These are phyloP conservation scores for Rhodofomes roseus DNA, from an alignment of 1,284 basidiomycete genomes.

Conservation along the genomic window DNA sequence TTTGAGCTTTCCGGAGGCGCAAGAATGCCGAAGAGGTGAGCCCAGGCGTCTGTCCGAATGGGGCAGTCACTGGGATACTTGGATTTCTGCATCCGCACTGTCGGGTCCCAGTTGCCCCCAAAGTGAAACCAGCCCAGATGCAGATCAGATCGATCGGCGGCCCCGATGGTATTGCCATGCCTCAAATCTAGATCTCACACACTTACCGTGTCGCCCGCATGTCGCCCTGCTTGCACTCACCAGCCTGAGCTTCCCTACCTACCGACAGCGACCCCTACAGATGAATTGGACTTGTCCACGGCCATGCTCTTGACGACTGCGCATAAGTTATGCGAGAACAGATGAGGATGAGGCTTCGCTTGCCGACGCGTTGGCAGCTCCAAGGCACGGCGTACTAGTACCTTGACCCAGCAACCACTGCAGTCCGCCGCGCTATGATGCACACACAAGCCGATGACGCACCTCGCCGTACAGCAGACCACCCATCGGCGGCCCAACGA, in stretches of 20 bases:
- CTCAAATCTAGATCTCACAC: not conserved
- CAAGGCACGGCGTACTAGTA: constrained; percentile 1
- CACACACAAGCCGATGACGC: not conserved
- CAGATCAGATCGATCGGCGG: constrained; percentile 4
- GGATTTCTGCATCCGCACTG: constrained; percentile 3
- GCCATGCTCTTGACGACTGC: not conserved
- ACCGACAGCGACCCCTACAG: not conserved
- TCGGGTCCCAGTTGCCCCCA: not conserved
- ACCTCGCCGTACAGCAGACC: not conserved
- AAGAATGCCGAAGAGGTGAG: not conserved
- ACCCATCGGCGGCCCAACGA: not conserved
- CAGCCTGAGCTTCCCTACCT: not conserved
- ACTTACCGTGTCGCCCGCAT: not conserved
- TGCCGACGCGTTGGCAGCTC: not conserved
- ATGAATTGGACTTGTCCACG: not conserved
- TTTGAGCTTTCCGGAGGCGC: not conserved
- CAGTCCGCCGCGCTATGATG: too few species aligned
- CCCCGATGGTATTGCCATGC: not conserved
- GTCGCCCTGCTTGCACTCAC: not conserved
- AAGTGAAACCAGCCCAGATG: not conserved
- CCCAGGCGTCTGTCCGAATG: not conserved
- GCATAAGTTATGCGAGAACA: not conserved
- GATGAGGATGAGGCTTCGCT: not conserved
- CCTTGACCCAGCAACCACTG: too few species aligned
- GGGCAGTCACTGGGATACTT: not conserved